Evolutionary conservation across 108 stramenopile species (phyloP), one percentile per base, ranked within the genome.

Genomic region (Cyclotella baltica): DNA sequence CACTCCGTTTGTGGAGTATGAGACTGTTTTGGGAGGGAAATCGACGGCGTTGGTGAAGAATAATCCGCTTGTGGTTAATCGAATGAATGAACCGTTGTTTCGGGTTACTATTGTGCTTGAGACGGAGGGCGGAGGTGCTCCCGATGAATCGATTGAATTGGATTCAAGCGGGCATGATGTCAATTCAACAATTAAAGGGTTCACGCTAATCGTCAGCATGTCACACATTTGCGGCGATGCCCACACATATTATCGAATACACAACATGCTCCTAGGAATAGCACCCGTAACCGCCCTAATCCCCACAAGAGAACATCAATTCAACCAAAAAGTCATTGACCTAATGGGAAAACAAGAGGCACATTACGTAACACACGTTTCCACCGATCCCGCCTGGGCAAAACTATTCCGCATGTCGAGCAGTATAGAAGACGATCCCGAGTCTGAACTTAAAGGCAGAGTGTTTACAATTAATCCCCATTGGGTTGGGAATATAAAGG

Each of bases 301-400:
- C 29, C 76, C 84, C 20, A 23, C 77, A 46, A 37, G 84, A 46
- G 75, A 77, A 36, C n/a, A 73, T 15, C 15, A 46, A 0, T 85
- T 77, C 59, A 80, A 70, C 28, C 28, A 64, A 53, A 74, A 74
- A 51, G 69, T 72, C n/a, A 77, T 72, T 68, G 76, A 77, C 0
- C 62, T 80, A 46, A 85, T 85, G 84, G 84, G 84, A 67, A 63
- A 66, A 59, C 57, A 76, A 25, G 84, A 85, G 61, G 68, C 84
- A 20, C 73, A 72, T 53, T 85, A 85, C 51, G 62, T 85, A 22
- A 38, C 34, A 11, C 65, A 81, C 40, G 51, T 81, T 57, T 72
- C 80, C 15, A 81, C 75, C 22, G 78, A 77, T 72, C 80, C 80
- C 19, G 64, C 50, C 18, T 85, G 84, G 80, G 61, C 64, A 59